Evolutionary conservation across 163 green algal genomes (phyloP), one percentile per base, ranked within the genome.

Genomic region (Chlamydomonas reinhardtii): DNA sequence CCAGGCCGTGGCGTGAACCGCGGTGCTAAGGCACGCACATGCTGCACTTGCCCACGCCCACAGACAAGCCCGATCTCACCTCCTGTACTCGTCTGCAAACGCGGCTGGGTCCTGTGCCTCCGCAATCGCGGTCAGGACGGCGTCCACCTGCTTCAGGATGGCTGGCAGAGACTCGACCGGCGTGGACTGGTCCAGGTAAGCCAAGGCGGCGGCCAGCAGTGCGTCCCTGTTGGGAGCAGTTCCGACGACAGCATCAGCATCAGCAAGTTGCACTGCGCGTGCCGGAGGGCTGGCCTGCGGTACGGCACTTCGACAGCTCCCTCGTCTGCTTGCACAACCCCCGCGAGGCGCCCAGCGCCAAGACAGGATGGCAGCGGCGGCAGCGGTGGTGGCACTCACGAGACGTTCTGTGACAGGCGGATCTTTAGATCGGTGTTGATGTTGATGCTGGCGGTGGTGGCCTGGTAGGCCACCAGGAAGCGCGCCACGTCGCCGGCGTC

Each of bases 401-500:
- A 48, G 43, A 64, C 29, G 27, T 66, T 77, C 29, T 15, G 25
- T 19, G 72, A 31, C 8, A 65, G 27, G 29, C 72, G 72, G 0
- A 65, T 24, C 31, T 69, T 69, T n/a, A 70, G n/a, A 19, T 81
- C 74, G 12, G 20, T 6, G 14, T 54, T 24, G 31, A 15, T 6
- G 74, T 81, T 81, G 19, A 22, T 22, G 54, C 2, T 56, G 17
- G n/a, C 11, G 22, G 25, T 37, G 15, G 20, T 34, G 6, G 4
- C 5, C 16, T 32, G 8, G 54, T 81, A 70, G 2, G 20, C 31
- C 3, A 15, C 52, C n/a, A 81, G 74, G 74, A 81, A 81, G 52
- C 74, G 74, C 15, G 31, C 9, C 31, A 59, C 74, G 74, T 81
- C 74, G 8, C 74, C 74, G 9, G 24, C 31, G 74, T 81, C 74